phyloP scores from a whole-genome alignment of 176 grass and related monocot species.

The Oryza glaberrima region DNA sequence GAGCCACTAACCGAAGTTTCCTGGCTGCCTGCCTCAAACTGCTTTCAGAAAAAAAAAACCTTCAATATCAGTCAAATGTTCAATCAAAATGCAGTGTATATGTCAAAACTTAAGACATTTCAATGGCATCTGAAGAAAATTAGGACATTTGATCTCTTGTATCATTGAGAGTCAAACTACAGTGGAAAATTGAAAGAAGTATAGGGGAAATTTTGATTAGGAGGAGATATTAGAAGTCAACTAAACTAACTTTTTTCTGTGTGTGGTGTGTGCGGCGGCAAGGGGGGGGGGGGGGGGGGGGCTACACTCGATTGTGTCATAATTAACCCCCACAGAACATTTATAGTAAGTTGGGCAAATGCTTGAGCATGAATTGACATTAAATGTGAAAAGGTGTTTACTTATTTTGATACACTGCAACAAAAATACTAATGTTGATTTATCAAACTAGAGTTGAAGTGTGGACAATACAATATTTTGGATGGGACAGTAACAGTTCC shows the following conservation, averaged over 20 bases:
- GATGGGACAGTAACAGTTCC: not conserved
- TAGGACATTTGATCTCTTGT: conserved; percentile 5
- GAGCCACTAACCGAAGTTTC: conserved; percentile 64
- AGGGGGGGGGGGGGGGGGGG: too few relatives aligned
- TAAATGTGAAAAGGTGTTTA: not conserved
- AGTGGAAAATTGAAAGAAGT: conserved; percentile 5
- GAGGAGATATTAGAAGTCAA: conserved; percentile 22
- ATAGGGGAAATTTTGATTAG: not conserved
- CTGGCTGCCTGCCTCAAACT: conserved; percentile 55
- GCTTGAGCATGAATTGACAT: not conserved
- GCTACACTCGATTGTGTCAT: too few relatives aligned
- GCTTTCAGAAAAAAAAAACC: conserved; percentile 14
- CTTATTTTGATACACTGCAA: not conserved
- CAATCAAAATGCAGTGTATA: conserved; percentile 21
- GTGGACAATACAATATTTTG: conserved; percentile 9
- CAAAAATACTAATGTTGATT: conserved; percentile 16
- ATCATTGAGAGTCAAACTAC: not conserved
- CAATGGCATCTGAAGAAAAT: not conserved
- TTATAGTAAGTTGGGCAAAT: not conserved
- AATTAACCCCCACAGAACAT: not conserved
- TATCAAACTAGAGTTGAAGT: conserved; percentile 31
- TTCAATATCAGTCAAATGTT: conserved; percentile 3
- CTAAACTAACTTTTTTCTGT: not conserved
- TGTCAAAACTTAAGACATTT: conserved; percentile 1
- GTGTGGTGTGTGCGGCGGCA: too few relatives aligned